Evolutionary conservation across 2,329 filamentous ascomycete genomes (phyloP), one percentile per base, ranked within the genome.

Genomic region (Zalaria obscura): DNA sequence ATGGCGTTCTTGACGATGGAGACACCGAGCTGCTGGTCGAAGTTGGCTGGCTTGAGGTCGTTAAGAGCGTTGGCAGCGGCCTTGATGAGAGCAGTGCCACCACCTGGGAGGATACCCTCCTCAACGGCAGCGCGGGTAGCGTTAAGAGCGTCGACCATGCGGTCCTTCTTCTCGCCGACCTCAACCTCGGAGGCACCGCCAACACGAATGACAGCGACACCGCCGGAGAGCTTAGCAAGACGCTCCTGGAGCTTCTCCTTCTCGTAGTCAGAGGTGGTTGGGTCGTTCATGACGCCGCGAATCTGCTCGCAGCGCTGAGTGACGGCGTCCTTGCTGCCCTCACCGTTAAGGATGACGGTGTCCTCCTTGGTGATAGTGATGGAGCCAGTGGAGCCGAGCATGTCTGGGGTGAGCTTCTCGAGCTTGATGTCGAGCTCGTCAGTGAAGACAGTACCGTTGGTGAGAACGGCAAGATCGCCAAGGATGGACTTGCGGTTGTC

Each of bases 231-330:
- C 80, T 98, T 98, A 55, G 91, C 91, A 47, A 98, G 84, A 70
- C 91, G 91, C 75, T 98, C 91, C 73, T 96, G 91, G 51, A 98
- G 85, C 80, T 98, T 98, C 83, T 98, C 91, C 78, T 95, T 96
- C 78, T 98, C 91, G 70, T 98, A 98, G 61, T 98, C 91, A 38
- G 88, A 95, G 50, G 91, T 98, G 55, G 76, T 80, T 51, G 89
- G 83, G 70, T 98, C 91, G 48, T 73, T 75, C 73, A 95, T 94
- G 67, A 96, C 87, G 53, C 89, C 88, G 54, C 91, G 88, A 68
- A 98, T 98, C 75, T 98, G 91, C 72, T 98, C 91, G 69, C 91
- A 96, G 63, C 91, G 84, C 75, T 95, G 87, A 50, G 83, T 69
- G 57, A 98, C 93, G 52, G 75, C 65, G 60, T 98, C 91, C 76